Percentiles rank a stretch among this genome's conserved stretches.
These are phyloP conservation scores for Candida methanosorbosa DNA, from an alignment of 805 yeast genomes.

Conservation along the genomic window DNA sequence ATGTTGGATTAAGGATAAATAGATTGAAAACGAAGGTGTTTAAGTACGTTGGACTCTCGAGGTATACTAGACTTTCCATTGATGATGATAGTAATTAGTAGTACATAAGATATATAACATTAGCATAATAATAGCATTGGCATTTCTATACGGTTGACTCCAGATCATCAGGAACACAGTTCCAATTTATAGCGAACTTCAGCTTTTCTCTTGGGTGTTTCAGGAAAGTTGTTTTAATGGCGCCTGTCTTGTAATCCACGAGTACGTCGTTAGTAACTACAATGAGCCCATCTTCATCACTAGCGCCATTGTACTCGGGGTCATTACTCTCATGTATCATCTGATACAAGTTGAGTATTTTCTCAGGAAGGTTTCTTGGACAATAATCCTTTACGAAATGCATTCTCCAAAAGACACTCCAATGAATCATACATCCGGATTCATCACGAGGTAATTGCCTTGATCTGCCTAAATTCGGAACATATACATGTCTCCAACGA, in stretches of 20 bases:
- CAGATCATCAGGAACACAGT: conserved; percentile 26
- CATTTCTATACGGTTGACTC: too few species aligned
- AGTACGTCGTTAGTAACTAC: conserved; percentile 11
- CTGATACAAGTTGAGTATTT: conserved; percentile 13
- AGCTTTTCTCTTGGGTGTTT: conserved; percentile 9
- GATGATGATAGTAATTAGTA: neutral
- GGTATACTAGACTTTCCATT: neutral
- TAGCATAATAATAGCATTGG: too few species aligned
- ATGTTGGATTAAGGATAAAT: conserved; percentile 4
- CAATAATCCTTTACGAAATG: conserved; percentile 35
- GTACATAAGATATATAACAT: too few species aligned
- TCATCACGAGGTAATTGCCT: conserved; percentile 38
- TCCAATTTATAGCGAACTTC: conserved; percentile 20
- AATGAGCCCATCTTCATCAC: conserved; percentile 3
- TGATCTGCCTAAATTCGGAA: conserved; percentile 49
- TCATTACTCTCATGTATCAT: neutral
- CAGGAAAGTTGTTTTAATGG: conserved; percentile 7
- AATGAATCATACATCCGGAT: conserved; percentile 35
- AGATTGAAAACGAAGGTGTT: neutral
- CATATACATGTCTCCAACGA: conserved; percentile 39
- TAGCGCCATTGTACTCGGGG: neutral
- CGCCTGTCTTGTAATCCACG: conserved; percentile 12
- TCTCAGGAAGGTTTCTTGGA: conserved; percentile 34
- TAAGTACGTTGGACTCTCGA: neutral
- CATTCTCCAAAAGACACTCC: conserved; percentile 56